Evolutionary conservation across 345 rosid genomes (phyloP).

Genomic region (Lenwebbia sp.): DNA sequence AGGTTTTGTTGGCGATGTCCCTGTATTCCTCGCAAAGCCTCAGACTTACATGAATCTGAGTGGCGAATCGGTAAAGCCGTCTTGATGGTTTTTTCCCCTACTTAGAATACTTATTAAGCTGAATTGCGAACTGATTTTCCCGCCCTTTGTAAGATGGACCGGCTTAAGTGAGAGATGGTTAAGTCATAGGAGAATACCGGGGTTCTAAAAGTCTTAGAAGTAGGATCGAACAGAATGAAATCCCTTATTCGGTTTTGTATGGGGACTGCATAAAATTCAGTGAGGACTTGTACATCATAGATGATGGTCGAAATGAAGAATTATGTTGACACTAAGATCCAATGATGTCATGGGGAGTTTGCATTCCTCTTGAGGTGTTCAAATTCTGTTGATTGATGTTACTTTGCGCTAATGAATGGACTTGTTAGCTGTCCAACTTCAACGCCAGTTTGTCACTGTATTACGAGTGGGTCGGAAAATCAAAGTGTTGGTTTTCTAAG

Average conservation of each 20-base stretch:
- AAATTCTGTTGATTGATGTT: background rate
- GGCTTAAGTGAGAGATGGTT: background rate
- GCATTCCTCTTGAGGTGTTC: background rate
- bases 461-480: background rate
- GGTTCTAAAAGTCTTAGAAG: background rate
- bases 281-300: background rate
- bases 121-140: background rate
- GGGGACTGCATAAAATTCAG: background rate
- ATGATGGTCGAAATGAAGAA: background rate
- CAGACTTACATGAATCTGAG: slow-evolving; percentile 95
- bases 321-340: background rate
- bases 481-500: background rate
- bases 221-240: background rate
- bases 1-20: slow-evolving; percentile 52
- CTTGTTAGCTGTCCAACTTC: background rate
- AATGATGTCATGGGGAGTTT: background rate
- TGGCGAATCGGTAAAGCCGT: slow-evolving; percentile 68
- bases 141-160: background rate
- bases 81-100: background rate
- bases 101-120: background rate
- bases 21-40: slow-evolving; percentile 64
- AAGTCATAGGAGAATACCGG: background rate
- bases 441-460: background rate
- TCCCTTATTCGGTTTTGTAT: background rate
- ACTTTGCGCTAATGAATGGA: background rate